These are phyloP conservation scores for Verticillium klebahnii DNA, from an alignment of 2,329 filamentous ascomycete species.

Conservation along the genomic window DNA sequence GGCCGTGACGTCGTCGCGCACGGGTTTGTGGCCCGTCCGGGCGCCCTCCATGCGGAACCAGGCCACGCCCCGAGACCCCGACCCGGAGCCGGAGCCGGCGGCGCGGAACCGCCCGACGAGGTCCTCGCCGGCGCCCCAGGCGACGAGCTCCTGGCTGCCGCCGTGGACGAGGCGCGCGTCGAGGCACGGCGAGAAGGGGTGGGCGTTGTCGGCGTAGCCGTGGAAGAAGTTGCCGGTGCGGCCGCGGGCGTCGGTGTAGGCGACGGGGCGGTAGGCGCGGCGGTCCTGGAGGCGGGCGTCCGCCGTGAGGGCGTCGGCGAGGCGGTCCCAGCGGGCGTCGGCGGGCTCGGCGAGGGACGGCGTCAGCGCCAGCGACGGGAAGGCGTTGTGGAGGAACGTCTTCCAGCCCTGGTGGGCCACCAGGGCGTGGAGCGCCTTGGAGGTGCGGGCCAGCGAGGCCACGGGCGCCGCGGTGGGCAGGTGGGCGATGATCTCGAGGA, in stretches of 20 bases:
- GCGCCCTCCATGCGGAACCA: constrained; percentile 28
- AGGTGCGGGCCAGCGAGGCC: constrained; percentile 33
- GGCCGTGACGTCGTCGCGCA: constrained; percentile 45
- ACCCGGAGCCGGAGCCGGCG: constrained; percentile 5
- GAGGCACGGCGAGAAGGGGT: constrained; percentile 39
- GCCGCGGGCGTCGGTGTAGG: constrained; percentile 21
- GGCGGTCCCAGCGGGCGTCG: constrained; percentile 25
- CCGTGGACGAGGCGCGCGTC: constrained; percentile 35
- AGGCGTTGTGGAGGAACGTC: constrained; percentile 40
- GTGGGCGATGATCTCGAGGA: constrained; percentile 42
- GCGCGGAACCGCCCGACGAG: constrained; percentile 37
- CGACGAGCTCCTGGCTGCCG: constrained; percentile 39
- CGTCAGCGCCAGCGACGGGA: constrained; percentile 30
- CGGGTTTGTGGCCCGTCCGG: constrained; percentile 32
- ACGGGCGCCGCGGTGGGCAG: constrained; percentile 45
- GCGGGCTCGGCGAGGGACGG: constrained; percentile 4
- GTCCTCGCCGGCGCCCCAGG: constrained; percentile 48
- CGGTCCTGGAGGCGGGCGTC: constrained; percentile 50
- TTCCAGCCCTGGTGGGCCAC: constrained; percentile 41
- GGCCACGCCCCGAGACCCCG: constrained; percentile 5
- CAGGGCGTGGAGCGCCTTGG: constrained; percentile 31
- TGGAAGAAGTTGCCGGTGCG: constrained; percentile 11
- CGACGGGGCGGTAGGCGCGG: constrained; percentile 28
- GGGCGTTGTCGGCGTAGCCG: constrained; percentile 6
- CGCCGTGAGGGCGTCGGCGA: constrained; percentile 43